Evolutionary conservation across 352 stramenopile species (phyloP).

Genomic region (Phytophthora tentaculata): DNA sequence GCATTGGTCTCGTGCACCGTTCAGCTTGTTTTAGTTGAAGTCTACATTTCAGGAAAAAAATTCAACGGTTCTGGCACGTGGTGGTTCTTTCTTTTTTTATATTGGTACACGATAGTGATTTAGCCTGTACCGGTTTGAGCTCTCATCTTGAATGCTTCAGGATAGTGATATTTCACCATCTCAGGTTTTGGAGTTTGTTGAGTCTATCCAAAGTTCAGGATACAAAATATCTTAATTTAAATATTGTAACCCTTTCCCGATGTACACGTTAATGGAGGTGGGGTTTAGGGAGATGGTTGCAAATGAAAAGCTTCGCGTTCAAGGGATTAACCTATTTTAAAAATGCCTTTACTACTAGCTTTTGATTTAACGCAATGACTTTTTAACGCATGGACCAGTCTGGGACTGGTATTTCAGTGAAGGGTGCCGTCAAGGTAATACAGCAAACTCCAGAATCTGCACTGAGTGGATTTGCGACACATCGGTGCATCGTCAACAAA

Average conservation of each 20-base stretch:
- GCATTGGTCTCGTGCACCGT: not conserved
- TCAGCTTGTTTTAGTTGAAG: not conserved
- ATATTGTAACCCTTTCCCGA: not conserved
- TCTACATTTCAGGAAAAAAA: not conserved
- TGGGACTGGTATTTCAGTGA: constrained; percentile 23
- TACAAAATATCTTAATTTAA: not conserved
- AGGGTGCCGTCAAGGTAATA: constrained; percentile 10
- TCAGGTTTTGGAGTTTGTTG: not conserved
- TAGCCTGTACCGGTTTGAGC: not conserved
- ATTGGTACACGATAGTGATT: not conserved
- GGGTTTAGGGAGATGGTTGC: not conserved
- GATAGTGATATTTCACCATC: not conserved
- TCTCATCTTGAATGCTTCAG: not conserved
- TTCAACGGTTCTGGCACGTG: not conserved
- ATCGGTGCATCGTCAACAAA: constrained; percentile 1
- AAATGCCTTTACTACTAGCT: too few relatives aligned
- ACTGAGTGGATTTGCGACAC: constrained; percentile 9
- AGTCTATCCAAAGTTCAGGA: not conserved
- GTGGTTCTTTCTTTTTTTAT: not conserved
- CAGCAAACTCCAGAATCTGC: not conserved
- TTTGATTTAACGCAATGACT: constrained; percentile 23
- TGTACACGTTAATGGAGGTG: not conserved
- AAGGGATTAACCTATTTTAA: not conserved
- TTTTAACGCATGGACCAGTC: constrained; percentile 8
- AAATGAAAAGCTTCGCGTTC: not conserved